phyloP scores from a whole-genome alignment of 2,329 filamentous ascomycete genomes.

The Cladosporium sp. region DNA sequence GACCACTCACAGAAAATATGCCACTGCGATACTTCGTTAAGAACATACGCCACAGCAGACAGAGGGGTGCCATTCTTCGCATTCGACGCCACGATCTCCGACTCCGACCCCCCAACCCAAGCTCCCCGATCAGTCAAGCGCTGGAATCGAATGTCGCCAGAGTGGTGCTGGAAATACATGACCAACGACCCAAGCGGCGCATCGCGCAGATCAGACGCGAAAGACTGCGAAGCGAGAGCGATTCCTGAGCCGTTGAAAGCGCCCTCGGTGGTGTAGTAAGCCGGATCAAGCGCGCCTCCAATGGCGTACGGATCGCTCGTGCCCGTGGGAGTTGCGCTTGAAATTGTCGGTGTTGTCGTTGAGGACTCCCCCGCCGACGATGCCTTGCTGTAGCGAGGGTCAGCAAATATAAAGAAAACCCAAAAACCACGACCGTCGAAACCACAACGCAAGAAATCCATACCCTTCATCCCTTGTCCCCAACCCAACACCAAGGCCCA shows the following conservation, averaged over 20 bases:
- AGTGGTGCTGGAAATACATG: slow-evolving; percentile 44
- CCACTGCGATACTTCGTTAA: slow-evolving; percentile 31
- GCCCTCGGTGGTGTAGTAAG: slow-evolving; percentile 37
- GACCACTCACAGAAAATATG: slow-evolving; percentile 32
- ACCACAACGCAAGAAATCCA: slow-evolving; percentile 15
- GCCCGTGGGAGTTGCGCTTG: slow-evolving; percentile 2
- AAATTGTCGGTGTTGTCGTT: not conserved
- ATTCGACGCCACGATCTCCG: slow-evolving; percentile 37
- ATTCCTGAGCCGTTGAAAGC: slow-evolving; percentile 47
- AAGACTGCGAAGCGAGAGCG: slow-evolving; percentile 42
- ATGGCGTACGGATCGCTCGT: slow-evolving; percentile 26
- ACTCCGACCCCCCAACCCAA: slow-evolving; percentile 38
- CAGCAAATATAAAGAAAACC: not conserved
- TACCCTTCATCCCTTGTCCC: slow-evolving; percentile 28
- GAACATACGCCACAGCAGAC: slow-evolving; percentile 40
- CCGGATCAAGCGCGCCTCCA: slow-evolving; percentile 36
- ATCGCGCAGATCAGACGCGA: slow-evolving; percentile 25
- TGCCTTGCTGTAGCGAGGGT: no score
- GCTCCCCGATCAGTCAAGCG: slow-evolving; percentile 33
- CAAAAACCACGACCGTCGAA: not conserved
- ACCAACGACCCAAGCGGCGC: slow-evolving; percentile 37
- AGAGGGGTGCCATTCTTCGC: slow-evolving; percentile 42
- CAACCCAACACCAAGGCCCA: slow-evolving; percentile 36
- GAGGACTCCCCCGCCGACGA: not conserved
- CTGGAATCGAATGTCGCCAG: slow-evolving; percentile 39